Evolutionary conservation across 2,329 filamentous ascomycete species (phyloP), one percentile per base, ranked within the genome.

Genomic region (Exophiala oligosperma): DNA sequence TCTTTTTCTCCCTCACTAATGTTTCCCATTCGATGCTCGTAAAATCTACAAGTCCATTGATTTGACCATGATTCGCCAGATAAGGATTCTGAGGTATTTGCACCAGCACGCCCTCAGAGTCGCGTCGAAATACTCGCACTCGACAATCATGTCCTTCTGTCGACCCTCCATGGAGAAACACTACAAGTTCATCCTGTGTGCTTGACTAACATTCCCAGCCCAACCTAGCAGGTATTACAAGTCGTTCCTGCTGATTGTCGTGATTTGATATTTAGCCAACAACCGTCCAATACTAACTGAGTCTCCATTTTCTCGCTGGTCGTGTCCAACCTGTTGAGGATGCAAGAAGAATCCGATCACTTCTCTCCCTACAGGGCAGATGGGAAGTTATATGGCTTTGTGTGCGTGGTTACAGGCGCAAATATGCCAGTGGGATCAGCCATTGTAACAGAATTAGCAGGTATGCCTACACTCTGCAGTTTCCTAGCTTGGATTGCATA

Each of bases 401-500:
- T 87, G 21, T 87, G 84, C 64, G 79, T 87, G 12, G 84, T 87
- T 4, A 86, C 84, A 0, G 84, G 84, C 12, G 83, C 84, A 24
- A 81, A 81, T 1, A 82, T 85, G 66, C 81, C 84, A 1, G 77
- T 87, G 12, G 84, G 84, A 7, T 78, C 78, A 64, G 83, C 84
- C 26, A 85, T 87, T 55, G 79, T 84, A 17, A 71, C 76, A 43
- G 84, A 87, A 67, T 73, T 87, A 40, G 84, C 84, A 62, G 78
- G 82, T 56, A 56, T 38, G 41, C 29, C 52, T 21, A 23, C 28
- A 29, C 28, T 8, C 28, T 29, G 4, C 28, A 29, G 17, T 17
- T 17, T 17, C 17, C 17, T 17, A 17, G 17, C 17, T 17, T 17
- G 17, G 17, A 49, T 38, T 32, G 52, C 41, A 38, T 52, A 51